phyloP scores from a whole-genome alignment of 2,329 filamentous ascomycete species.

The Leptographium procerum region DNA sequence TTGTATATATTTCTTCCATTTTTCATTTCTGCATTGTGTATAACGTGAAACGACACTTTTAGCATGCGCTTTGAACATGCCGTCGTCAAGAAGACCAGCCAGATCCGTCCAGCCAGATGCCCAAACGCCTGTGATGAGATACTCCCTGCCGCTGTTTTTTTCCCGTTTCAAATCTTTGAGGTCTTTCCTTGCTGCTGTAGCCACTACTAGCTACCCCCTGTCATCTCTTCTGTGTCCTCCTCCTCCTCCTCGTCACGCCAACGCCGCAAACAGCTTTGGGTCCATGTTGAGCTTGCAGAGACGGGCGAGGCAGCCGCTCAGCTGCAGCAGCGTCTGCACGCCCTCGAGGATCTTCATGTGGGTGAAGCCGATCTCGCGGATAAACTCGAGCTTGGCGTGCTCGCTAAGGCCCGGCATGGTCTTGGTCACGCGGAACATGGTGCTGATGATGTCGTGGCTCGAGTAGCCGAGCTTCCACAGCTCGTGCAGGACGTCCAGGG shows the following conservation, averaged over 20 bases:
- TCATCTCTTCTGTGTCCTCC: slow-evolving; percentile 21
- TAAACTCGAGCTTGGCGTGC: slow-evolving; percentile 92
- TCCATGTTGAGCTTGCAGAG: slow-evolving; percentile 97
- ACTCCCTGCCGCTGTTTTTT: neutral
- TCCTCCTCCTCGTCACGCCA: neutral
- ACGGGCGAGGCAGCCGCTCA: slow-evolving; percentile 84
- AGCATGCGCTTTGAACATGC: neutral
- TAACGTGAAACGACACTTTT: neutral
- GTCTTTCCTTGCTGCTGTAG: slow-evolving; percentile 10
- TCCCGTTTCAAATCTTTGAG: neutral
- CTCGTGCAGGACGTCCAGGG: slow-evolving; percentile 76
- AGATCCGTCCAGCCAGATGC: neutral
- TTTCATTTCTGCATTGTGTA: neutral
- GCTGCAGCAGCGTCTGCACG: slow-evolving; percentile 85
- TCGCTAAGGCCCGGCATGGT: slow-evolving; percentile 86
- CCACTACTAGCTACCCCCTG: too few relatives aligned
- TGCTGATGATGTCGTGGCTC: slow-evolving; percentile 98
- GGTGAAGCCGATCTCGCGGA: slow-evolving; percentile 96
- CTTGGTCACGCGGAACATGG: slow-evolving; percentile 98
- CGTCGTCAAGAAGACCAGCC: neutral
- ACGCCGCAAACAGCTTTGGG: slow-evolving; percentile 58
- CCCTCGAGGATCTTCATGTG: slow-evolving; percentile 99
- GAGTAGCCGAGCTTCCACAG: slow-evolving; percentile 93
- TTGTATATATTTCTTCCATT: neutral
- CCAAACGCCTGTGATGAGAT: slow-evolving; percentile 7